phyloP scores from a whole-genome alignment of 1,139 yeast species.

The Suhomyces kunorum region DNA sequence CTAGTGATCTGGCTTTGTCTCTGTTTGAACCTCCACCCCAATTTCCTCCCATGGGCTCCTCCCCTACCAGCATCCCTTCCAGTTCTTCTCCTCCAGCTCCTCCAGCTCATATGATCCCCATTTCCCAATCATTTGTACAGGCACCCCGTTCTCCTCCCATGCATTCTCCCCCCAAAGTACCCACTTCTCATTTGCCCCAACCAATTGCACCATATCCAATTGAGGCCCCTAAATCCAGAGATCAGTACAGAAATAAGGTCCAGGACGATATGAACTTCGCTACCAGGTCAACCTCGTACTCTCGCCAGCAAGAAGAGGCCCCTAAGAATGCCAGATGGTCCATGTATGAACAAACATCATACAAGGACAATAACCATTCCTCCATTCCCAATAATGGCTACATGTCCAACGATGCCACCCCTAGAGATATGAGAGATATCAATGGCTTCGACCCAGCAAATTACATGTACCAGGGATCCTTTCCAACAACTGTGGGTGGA shows the following conservation, averaged over 20 bases:
- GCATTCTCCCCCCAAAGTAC: conserved; percentile 10
- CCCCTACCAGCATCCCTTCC: conserved; percentile 1
- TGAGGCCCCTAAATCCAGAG: conserved; percentile 5
- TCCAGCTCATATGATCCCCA: conserved; percentile 3
- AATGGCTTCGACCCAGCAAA: not conserved
- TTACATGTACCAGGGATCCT: not conserved
- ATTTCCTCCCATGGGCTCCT: not conserved
- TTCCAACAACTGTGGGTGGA: not conserved
- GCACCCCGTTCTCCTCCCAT: conserved; percentile 22
- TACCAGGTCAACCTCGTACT: conserved; percentile 1
- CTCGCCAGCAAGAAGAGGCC: not conserved
- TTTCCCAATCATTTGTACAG: not conserved
- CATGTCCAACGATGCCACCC: not conserved
- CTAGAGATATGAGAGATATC: not conserved
- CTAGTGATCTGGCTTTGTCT: conserved; percentile 6
- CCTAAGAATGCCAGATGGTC: conserved; percentile 9
- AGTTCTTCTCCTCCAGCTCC: conserved; percentile 7
- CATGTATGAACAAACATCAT: conserved; percentile 7
- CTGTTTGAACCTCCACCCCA: not conserved
- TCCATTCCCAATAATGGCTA: not conserved
- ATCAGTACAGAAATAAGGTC: not conserved
- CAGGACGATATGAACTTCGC: conserved; percentile 7
- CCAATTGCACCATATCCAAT: conserved; percentile 10
- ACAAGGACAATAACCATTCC: not conserved
- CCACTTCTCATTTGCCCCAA: not conserved